Base-by-base conservation (phyloP, 495 filamentous ascomycete genomes). In the Symbiotaphrina buchneri region DNA sequence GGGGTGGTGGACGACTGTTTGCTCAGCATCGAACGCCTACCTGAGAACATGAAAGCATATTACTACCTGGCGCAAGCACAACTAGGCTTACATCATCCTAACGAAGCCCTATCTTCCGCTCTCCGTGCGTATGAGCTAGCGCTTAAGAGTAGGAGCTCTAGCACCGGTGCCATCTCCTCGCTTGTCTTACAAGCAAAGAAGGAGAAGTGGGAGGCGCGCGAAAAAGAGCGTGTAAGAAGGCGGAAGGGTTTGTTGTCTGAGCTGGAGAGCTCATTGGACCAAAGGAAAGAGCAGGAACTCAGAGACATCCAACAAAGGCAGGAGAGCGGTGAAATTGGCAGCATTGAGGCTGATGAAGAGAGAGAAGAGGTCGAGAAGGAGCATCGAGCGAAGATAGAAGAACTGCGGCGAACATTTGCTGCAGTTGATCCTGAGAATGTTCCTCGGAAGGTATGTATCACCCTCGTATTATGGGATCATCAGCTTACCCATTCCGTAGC, bases 1-100 rank as follows among this genome's bases (percentile, higher is more conserved):
- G 61, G 48, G n/a, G 81, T 74, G 18, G 72, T 91, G 39, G 58
- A 67, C 22, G 87, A 94, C 51, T 84, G 83, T 40, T 47, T 72
- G 15, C 54, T 60, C 24, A 72, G 76, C 30, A 72, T 97, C 35
- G 55, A 68, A 3, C 58, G 92, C 5, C 52, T 62, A 32, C 47
- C 59, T 22, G 53, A 64, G 26, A 70, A 67, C 31, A 59, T 93
- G 44, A 97, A 97, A 54, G 83, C 76, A 8, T 66, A 67, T 52
- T 84, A 70, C 43, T 74, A 82, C 52, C 69, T 91, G 6, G 74
- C 82, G 3, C 74, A 87, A 47, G 80, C 82, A 3, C 72, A 90
- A 38, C 61, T 91, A 14, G 64, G 61, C 1, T 59, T 94, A 2
- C 52, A 68, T 35, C 68, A 75, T 40, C 74, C 74, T 15, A 65